Evolutionary conservation across 495 filamentous ascomycete genomes (phyloP).

Genomic region (Aspergillus olivimuriae): DNA sequence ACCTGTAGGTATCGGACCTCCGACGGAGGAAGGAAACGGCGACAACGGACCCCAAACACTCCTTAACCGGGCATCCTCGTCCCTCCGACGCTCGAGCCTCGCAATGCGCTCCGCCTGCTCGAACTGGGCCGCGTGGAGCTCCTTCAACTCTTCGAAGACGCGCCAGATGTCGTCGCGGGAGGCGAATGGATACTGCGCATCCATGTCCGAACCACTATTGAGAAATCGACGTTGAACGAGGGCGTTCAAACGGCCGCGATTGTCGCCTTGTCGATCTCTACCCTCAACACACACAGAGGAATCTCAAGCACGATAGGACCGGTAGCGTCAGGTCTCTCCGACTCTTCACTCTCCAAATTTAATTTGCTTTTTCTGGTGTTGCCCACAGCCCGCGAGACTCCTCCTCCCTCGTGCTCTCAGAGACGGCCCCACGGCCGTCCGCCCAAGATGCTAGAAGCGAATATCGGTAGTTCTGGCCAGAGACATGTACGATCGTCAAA

Average conservation of each 20-base stretch:
- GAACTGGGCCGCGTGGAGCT: slow-evolving; percentile 68
- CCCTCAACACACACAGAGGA: no score
- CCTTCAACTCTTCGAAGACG: slow-evolving; percentile 81
- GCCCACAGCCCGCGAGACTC: no score
- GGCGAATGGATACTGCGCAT: slow-evolving; percentile 57
- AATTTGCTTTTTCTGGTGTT: no score
- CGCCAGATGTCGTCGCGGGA: slow-evolving; percentile 77
- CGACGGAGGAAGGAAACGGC: slow-evolving; percentile 69
- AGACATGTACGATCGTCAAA: slow-evolving; percentile 19
- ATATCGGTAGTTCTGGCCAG: slow-evolving; percentile 10
- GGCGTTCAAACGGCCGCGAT: no score
- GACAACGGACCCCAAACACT: slow-evolving; percentile 77
- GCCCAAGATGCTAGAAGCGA: slow-evolving; percentile 25
- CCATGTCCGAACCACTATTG: slow-evolving; percentile 48
- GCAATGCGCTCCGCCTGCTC: slow-evolving; percentile 77
- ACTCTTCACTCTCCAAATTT: no score
- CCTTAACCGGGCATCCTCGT: slow-evolving; percentile 74
- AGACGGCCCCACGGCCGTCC: slow-evolving; percentile 46
- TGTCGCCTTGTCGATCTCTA: no score
- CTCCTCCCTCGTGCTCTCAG: slow-evolving; percentile 34
- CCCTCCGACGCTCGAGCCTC: slow-evolving; percentile 73
- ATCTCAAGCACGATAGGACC: no score
- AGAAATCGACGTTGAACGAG: no score
- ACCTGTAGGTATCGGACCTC: slow-evolving; percentile 72
- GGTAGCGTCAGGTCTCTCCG: slow-evolving; percentile 9